These are phyloP conservation scores for Phascolomyces articulosus DNA, from an alignment of 371 early-diverging fungal genomes.

Conservation along the genomic window DNA sequence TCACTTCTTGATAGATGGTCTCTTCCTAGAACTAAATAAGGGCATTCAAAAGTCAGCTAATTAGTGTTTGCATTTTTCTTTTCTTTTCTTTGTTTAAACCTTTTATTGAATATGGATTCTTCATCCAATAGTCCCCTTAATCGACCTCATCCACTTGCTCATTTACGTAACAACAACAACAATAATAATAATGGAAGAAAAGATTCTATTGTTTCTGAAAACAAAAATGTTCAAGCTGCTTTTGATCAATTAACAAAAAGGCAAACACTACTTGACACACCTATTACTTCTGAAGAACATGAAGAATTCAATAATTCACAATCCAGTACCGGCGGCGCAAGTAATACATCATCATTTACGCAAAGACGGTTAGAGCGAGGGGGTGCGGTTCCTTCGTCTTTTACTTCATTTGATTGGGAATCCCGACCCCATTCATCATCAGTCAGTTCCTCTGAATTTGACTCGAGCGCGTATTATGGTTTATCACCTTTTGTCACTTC, in stretches of 20 bases:
- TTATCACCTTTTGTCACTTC: constrained; percentile 50
- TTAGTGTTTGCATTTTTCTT: neutral
- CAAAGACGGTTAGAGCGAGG: constrained; percentile 46
- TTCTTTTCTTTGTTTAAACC: neutral
- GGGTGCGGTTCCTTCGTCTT: constrained; percentile 42
- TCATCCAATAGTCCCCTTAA: constrained; percentile 6
- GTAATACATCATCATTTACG: constrained; percentile 27
- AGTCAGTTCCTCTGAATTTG: constrained; percentile 28
- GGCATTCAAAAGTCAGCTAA: no score
- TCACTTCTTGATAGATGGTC: no score
- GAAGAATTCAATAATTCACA: neutral
- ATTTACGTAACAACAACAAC: neutral
- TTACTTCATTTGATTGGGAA: constrained; percentile 26
- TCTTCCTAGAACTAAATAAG: no score
- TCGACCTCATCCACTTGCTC: constrained; percentile 16
- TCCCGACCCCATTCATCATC: constrained; percentile 31
- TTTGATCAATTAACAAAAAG: constrained; percentile 21
- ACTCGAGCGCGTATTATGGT: constrained; percentile 43
- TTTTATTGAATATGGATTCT: neutral
- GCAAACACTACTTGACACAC: neutral
- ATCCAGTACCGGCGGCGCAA: neutral
- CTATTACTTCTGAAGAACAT: neutral
- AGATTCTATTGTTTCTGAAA: constrained; percentile 10
- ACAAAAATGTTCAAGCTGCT: constrained; percentile 24
- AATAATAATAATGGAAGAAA: neutral